These are phyloP conservation scores for Pharus latifolius DNA, from an alignment of 176 grass and related monocot species.

Conservation along the genomic window DNA sequence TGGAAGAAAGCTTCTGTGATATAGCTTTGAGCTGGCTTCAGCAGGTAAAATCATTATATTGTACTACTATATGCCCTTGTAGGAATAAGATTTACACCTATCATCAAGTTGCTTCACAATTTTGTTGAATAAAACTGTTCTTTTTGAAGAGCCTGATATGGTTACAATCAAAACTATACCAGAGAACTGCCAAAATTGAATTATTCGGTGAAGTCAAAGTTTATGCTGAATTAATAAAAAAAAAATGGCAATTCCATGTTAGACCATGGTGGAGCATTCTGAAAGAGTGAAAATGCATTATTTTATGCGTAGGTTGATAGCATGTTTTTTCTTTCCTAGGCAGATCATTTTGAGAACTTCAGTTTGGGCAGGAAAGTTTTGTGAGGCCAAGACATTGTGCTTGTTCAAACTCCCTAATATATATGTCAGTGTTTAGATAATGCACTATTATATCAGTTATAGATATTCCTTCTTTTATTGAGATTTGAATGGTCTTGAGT, in stretches of 20 bases:
- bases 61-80: slow-evolving; percentile 10
- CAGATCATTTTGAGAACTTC: background rate
- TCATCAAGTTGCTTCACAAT: too few species aligned
- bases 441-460: background rate
- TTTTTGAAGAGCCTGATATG: background rate
- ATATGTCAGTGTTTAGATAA: background rate
- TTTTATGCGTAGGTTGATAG: background rate
- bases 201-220: background rate
- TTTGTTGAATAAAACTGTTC: too few species aligned
- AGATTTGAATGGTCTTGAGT: background rate
- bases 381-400: background rate
- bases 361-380: background rate
- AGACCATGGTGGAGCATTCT: background rate
- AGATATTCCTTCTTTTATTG: background rate
- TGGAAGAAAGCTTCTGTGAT: slow-evolving; percentile 89
- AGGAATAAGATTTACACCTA: background rate
- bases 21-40: slow-evolving; percentile 88
- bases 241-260: background rate
- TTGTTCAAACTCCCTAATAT: background rate
- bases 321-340: background rate
- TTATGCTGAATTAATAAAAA: background rate
- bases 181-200: background rate
- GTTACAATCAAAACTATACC: background rate
- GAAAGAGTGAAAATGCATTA: background rate
- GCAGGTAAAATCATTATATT: slow-evolving; percentile 84